A percentile compares a stretch with the other conserved stretches of the same genome.
Conservation (phyloP, 495 filamentous ascomycete species). For the Podospora appendiculata region DNA sequence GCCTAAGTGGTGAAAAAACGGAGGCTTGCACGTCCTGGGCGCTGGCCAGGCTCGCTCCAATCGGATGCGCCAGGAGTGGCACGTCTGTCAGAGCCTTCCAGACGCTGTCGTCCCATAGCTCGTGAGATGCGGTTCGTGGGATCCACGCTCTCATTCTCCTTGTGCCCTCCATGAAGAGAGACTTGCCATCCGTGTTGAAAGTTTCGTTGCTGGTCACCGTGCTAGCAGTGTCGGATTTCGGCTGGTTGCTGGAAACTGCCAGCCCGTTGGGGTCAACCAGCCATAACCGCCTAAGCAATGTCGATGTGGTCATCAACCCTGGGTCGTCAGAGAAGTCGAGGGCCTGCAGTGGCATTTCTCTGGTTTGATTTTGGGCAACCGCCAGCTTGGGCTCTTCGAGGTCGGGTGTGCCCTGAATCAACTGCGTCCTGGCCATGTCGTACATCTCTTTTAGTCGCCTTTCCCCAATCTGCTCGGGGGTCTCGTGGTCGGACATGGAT, state of each 20-base stretch:
- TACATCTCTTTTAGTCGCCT: too few species aligned
- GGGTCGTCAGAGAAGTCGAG: neutral
- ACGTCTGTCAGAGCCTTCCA: neutral
- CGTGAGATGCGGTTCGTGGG: neutral
- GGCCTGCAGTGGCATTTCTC: neutral
- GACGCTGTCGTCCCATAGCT: neutral
- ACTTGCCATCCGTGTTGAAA: too few species aligned
- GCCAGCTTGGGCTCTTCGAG: too few species aligned
- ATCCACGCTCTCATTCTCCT: neutral
- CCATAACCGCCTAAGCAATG: neutral
- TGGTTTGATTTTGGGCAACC: neutral
- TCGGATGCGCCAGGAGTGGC: neutral
- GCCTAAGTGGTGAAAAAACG: constrained; percentile 2
- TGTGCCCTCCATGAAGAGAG: neutral
- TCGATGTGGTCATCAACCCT: neutral
- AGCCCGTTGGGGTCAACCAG: neutral
- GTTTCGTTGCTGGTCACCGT: too few species aligned
- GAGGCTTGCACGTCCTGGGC: neutral
- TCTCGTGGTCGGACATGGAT: too few species aligned
- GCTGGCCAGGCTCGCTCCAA: neutral
- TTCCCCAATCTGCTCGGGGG: too few species aligned
- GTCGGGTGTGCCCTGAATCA: too few species aligned
- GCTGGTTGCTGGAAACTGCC: neutral
- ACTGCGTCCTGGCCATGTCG: too few species aligned
- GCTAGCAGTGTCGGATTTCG: neutral